Percentiles rank a stretch among this genome's conserved stretches.
Conservation (phyloP, 2,329 filamentous ascomycete species). For the Corinectria fuckeliana region DNA sequence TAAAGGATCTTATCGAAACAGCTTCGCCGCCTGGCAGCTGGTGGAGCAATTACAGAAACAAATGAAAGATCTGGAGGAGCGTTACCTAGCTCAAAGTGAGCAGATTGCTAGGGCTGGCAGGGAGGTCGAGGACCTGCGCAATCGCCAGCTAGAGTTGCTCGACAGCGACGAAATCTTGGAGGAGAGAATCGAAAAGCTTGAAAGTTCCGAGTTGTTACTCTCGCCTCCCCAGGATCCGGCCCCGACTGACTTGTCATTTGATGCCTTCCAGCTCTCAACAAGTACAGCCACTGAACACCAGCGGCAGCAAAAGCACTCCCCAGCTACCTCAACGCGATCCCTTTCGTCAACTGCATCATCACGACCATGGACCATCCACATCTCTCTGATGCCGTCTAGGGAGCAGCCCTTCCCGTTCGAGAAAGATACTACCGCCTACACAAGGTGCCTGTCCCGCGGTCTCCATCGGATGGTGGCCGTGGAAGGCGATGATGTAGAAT, state of each 20-base stretch:
- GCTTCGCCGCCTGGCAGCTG: constrained; percentile 60
- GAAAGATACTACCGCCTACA: constrained; percentile 66
- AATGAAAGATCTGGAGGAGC: constrained; percentile 45
- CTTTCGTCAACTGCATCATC: constrained; percentile 26
- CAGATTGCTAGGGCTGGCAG: constrained; percentile 49
- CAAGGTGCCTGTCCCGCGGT: constrained; percentile 65
- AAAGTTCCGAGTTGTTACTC: constrained; percentile 32
- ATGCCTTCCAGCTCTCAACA: constrained; percentile 26
- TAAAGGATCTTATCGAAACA: constrained; percentile 61
- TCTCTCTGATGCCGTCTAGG: constrained; percentile 62
- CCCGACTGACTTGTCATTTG: constrained; percentile 12
- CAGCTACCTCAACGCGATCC: constrained; percentile 5
- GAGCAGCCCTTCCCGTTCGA: constrained; percentile 66
- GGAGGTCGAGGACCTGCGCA: constrained; percentile 53
- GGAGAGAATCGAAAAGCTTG: constrained; percentile 60
- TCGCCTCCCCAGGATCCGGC: constrained; percentile 34
- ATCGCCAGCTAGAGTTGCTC: constrained; percentile 56
- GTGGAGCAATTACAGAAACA: constrained; percentile 53
- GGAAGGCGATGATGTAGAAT: constrained; percentile 54
- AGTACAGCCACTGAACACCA: constrained; percentile 10
- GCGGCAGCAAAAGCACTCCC: constrained; percentile 10
- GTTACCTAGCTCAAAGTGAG: constrained; percentile 48
- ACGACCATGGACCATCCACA: constrained; percentile 63
- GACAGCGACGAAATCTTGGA: constrained; percentile 60
- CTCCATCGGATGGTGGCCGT: constrained; percentile 64